These are phyloP conservation scores for Chlamydomonas applanata DNA, from an alignment of 139 green algal species.

Conservation along the genomic window DNA sequence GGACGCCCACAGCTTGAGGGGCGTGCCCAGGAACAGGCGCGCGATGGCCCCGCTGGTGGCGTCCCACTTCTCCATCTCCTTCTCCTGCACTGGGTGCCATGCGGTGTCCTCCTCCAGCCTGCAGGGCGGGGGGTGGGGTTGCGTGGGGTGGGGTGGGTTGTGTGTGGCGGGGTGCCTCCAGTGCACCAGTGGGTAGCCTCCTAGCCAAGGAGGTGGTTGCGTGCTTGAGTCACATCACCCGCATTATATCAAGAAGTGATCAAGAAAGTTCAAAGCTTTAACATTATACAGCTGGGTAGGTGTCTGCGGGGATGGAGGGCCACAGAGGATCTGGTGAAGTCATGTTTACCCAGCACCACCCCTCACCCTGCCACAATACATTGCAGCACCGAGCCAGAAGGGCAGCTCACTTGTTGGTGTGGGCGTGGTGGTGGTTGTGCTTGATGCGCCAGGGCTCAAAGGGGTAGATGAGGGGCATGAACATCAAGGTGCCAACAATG, in stretches of 20 bases:
- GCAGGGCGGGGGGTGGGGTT: not conserved
- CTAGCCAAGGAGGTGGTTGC: no score
- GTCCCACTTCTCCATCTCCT: slow-evolving; percentile 51
- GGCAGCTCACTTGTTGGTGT: slow-evolving; percentile 95
- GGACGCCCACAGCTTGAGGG: slow-evolving; percentile 87
- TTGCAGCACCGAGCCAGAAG: not conserved
- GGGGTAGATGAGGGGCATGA: slow-evolving; percentile 93
- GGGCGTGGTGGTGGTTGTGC: slow-evolving; percentile 97
- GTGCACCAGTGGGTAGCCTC: no score
- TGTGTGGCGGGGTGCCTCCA: no score
- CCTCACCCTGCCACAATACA: no score
- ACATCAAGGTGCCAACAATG: slow-evolving; percentile 93
- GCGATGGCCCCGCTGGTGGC: slow-evolving; percentile 34
- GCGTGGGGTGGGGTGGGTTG: no score
- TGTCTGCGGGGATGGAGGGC: no score
- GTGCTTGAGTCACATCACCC: no score
- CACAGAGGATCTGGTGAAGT: no score
- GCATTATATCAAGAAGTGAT: no score
- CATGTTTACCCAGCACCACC: no score
- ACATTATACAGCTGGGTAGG: no score
- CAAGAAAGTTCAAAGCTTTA: no score
- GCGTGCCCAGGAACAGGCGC: slow-evolving; percentile 83
- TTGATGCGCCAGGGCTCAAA: slow-evolving; percentile 99
- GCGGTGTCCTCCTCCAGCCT: slow-evolving; percentile 93
- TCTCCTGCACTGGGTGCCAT: slow-evolving; percentile 83